Conservation (phyloP, 352 stramenopile species). For the Phytophthora quininea region DNA sequence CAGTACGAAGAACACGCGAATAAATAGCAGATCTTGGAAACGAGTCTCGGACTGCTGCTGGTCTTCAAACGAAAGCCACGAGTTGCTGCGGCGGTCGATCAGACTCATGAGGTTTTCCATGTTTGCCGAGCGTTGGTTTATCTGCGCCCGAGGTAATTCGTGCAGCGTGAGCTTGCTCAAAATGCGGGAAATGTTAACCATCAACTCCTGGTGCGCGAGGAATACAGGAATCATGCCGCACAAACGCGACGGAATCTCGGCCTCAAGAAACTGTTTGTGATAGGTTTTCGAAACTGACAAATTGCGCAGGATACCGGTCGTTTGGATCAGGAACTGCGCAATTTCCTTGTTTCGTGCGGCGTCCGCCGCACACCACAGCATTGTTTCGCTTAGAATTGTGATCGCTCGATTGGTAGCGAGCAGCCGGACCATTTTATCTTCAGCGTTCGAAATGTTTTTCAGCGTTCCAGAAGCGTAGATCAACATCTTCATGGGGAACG, state of each 20-base stretch:
- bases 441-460: slow-evolving; percentile 73
- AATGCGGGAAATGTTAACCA: slow-evolving; percentile 81
- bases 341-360: slow-evolving; percentile 49
- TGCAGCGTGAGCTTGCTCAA: slow-evolving; percentile 85
- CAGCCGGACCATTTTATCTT: slow-evolving; percentile 65
- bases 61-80: slow-evolving; percentile 39
- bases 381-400: slow-evolving; percentile 52
- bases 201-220: slow-evolving; percentile 64
- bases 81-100: slow-evolving; percentile 45
- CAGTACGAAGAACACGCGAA: slow-evolving; percentile 84
- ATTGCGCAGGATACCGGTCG: slow-evolving; percentile 70
- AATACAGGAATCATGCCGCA: slow-evolving; percentile 55
- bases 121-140: slow-evolving; percentile 56
- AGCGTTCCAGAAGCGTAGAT: slow-evolving; percentile 75
- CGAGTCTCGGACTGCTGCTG: slow-evolving; percentile 44
- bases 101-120: slow-evolving; percentile 56
- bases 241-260: slow-evolving; percentile 49
- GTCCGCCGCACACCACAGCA: slow-evolving; percentile 46
- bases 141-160: slow-evolving; percentile 66
- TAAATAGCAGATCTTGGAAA: slow-evolving; percentile 61
- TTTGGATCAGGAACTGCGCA: slow-evolving; percentile 75
- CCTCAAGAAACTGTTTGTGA: slow-evolving; percentile 77
- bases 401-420: slow-evolving; percentile 72
- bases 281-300: slow-evolving; percentile 61
- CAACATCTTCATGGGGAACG: slow-evolving; percentile 41